Conservation (phyloP, 768 basidiomycete species). For the Phylloporus sp. region DNA sequence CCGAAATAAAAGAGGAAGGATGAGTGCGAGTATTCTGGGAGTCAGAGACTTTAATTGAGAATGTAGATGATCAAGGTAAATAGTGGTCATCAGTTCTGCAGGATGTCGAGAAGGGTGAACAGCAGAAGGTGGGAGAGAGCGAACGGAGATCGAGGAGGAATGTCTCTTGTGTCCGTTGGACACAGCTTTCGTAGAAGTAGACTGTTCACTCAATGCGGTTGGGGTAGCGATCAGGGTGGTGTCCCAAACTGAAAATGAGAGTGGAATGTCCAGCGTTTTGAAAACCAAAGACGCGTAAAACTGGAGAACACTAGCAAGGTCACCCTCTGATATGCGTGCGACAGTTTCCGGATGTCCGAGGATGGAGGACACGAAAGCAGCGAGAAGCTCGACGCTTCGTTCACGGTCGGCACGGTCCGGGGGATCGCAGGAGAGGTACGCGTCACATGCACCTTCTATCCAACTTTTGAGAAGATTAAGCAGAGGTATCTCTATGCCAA, state of each 20-base stretch:
- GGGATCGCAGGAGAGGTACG: conserved; percentile 33
- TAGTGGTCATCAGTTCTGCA: conserved; percentile 55
- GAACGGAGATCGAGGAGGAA: conserved; percentile 54
- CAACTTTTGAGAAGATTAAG: conserved; percentile 56
- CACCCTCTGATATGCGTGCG: conserved; percentile 56
- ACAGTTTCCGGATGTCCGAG: conserved; percentile 48
- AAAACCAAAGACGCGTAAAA: conserved; percentile 61
- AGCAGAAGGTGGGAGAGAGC: conserved; percentile 36
- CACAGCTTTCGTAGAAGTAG: conserved; percentile 16
- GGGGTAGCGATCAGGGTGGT: conserved; percentile 26
- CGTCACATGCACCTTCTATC: conserved; percentile 63
- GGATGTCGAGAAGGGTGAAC: conserved; percentile 40
- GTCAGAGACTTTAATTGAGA: conserved; percentile 57
- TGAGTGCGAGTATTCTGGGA: conserved; percentile 45
- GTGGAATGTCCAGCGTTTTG: conserved; percentile 39
- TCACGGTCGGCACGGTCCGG: conserved; percentile 54
- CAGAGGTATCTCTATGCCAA: conserved; percentile 59
- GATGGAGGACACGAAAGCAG: conserved; percentile 50
- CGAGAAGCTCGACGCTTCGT: conserved; percentile 56
- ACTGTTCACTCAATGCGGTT: conserved; percentile 28
- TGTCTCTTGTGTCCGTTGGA: conserved; percentile 50
- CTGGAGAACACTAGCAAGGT: conserved; percentile 49
- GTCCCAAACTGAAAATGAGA: conserved; percentile 13
- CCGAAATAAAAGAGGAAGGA: conserved; percentile 73
- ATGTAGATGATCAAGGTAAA: conserved; percentile 62